A percentile compares a stretch with the other conserved stretches of the same genome.
phyloP scores from a whole-genome alignment of 2,329 filamentous ascomycete genomes.

The Orbilia blumenaviensis region DNA sequence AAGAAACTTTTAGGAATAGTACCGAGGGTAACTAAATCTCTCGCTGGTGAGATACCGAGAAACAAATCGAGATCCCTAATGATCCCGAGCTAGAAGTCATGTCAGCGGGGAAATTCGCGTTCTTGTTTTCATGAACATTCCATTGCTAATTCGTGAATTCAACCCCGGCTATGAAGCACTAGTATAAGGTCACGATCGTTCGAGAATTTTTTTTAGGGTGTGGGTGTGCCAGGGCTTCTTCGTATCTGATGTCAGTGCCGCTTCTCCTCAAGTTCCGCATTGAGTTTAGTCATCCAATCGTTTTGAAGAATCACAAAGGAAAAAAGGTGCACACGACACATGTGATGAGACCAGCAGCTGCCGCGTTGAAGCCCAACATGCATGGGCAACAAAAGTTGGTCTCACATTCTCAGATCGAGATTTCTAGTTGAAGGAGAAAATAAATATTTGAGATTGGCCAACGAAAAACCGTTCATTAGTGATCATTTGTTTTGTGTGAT shows the following conservation, averaged over 20 bases:
- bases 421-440: background rate
- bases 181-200: no score
- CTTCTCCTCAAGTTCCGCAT: constrained; percentile 13
- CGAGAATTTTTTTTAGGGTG: no score
- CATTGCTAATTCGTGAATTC: background rate
- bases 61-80: background rate
- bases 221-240: background rate
- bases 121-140: background rate
- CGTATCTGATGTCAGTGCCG: background rate
- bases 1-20: background rate
- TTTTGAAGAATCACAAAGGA: background rate
- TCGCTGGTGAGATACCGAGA: background rate
- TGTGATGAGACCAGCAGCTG: constrained; percentile 20
- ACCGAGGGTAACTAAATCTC: constrained; percentile 32
- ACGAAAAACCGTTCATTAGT: constrained; percentile 6
- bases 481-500: background rate
- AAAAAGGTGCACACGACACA: constrained; percentile 52
- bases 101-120: background rate
- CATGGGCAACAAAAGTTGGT: constrained; percentile 2
- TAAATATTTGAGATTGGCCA: no score
- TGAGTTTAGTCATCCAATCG: constrained; percentile 24
- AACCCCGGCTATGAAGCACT: no score
- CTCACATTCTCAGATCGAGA: constrained; percentile 27
- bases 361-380: background rate
- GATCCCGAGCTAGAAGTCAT: background rate